Evolutionary conservation across 2,329 filamentous ascomycete genomes (phyloP), one percentile per base, ranked within the genome.

Genomic region (Trichoderma atrobrunneum): DNA sequence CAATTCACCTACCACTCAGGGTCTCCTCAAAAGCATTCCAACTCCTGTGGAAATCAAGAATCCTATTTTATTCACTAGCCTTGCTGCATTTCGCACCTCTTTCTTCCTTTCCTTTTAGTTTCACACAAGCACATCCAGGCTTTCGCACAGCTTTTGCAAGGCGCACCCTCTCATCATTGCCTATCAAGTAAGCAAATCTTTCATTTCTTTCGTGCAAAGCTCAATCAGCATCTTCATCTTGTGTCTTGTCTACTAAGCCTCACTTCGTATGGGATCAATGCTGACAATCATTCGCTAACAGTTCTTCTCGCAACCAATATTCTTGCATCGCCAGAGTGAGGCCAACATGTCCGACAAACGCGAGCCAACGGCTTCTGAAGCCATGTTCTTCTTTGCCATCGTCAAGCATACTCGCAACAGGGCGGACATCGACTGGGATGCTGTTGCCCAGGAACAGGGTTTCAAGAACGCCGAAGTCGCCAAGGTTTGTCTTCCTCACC

Each of bases 381-480:
- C 82, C 10, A 81, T 81, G 76, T 82, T 86, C 57, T 85, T 85
- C 76, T 81, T 82, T 72, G 80, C 81, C 69, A 82, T 87, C 56
- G 78, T 86, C 72, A 83, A 84, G 75, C 78, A 85, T 71, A 81
- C 80, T 57, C 79, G 78, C 26, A 82, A 80, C 79, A 82, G 82
- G 73, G 82, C 83, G 4, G 82, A 84, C 1, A 81, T 86, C 43
- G 83, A 88, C 75, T 88, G 87, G 87, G 77, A 81, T 0, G 77
- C 75, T 5, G 83, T 88, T 3, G 85, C 86, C 1, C 34, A 65
- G 0, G 82, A 83, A 14, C 77, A 80, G 14, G 80, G 81, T 10
- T 84, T 85, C 80, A 85, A 85, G 73, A 86, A 82, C 48, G 84
- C 80, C 0, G 79, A 80, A 10, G 82, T 83, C 3, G 86, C 86